phyloP scores from a whole-genome alignment of 176 grass and related monocot species.

The Saccharum spontaneum region DNA sequence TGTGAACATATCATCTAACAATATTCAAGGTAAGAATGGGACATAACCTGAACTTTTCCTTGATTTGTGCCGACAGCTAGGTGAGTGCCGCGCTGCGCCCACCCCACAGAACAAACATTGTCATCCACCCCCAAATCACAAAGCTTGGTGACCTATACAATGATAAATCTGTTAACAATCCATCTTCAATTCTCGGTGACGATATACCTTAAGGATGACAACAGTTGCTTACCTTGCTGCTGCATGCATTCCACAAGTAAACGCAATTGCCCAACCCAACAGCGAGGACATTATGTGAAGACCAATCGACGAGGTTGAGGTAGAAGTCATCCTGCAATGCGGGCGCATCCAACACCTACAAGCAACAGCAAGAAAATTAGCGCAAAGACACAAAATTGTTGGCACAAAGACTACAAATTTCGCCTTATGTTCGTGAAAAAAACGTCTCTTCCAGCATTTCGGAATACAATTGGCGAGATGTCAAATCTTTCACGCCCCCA shows the following conservation, averaged over 20 bases:
- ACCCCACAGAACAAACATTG: constrained; percentile 88
- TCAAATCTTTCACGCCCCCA: neutral
- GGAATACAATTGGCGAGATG: neutral
- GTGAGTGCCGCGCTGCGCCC: constrained; percentile 84
- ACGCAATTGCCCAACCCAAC: constrained; percentile 94
- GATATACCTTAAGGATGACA: neutral
- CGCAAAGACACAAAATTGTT: neutral
- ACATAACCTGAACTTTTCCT: constrained; percentile 87
- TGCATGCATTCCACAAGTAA: constrained; percentile 98
- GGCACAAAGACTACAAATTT: neutral
- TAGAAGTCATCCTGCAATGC: constrained; percentile 99
- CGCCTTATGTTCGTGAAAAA: neutral
- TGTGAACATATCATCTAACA: neutral
- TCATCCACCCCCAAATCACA: constrained; percentile 90
- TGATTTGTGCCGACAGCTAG: constrained; percentile 90
- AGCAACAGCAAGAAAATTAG: neutral
- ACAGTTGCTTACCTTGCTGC: constrained; percentile 71
- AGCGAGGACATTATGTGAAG: constrained; percentile 88
- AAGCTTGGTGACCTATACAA: constrained; percentile 84
- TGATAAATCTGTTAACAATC: neutral
- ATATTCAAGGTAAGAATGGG: constrained; percentile 1
- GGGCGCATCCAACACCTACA: constrained; percentile 92
- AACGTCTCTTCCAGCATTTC: neutral
- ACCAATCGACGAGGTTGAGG: constrained; percentile 98
- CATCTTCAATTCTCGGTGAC: neutral